Conservation (phyloP, 1,139 yeast species). For the Protomyces pachydermus region DNA sequence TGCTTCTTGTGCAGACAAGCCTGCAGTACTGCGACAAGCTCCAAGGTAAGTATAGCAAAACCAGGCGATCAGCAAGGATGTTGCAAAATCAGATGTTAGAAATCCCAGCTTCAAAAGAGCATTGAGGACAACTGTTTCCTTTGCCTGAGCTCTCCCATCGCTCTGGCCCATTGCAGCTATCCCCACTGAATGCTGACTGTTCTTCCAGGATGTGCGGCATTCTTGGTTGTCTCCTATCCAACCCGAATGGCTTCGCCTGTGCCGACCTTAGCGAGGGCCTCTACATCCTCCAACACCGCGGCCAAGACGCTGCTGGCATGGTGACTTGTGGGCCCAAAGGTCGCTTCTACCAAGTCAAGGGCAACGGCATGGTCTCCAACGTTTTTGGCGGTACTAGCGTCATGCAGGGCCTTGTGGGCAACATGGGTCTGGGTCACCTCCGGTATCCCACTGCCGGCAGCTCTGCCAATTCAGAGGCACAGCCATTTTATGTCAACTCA, state of each 20-base stretch:
- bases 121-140: constrained; percentile 7
- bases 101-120: constrained; percentile 19
- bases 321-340: constrained; percentile 94
- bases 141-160: background rate
- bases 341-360: constrained; percentile 92
- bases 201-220: constrained; percentile 82
- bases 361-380: constrained; percentile 98
- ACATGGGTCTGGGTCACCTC: constrained; percentile 91
- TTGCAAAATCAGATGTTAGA: constrained; percentile 24
- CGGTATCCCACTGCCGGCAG: constrained; percentile 99
- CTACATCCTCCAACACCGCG: constrained; percentile 90
- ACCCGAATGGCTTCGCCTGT: constrained; percentile 67
- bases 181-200: background rate
- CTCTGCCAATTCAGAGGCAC: constrained; percentile 93
- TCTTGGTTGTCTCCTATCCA: constrained; percentile 78
- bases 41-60: background rate
- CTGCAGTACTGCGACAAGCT: background rate
- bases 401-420: constrained; percentile 75
- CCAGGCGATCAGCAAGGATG: background rate
- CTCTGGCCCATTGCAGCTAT: background rate
- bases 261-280: constrained; percentile 91
- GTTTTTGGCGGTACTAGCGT: constrained; percentile 76
- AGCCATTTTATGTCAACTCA: constrained; percentile 95
- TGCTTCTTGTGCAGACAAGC: too few relatives aligned
- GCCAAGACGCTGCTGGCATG: constrained; percentile 99